Percentiles rank a stretch among this genome's conserved stretches.
phyloP scores from a whole-genome alignment of 1,284 basidiomycete species.

The Porphyrellus sp. region DNA sequence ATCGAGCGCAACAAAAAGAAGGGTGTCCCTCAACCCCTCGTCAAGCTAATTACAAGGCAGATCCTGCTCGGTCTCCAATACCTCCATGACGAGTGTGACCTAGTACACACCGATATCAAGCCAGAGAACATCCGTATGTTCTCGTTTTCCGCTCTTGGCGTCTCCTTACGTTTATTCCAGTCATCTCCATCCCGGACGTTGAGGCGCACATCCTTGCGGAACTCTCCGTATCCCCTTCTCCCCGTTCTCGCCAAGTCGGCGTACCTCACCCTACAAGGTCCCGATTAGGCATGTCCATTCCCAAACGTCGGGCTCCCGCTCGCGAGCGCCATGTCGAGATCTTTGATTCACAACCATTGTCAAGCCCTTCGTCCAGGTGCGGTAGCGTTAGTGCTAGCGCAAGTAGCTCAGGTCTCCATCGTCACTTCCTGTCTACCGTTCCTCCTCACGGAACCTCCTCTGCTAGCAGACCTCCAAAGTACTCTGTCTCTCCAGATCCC shows the following conservation, averaged over 20 bases:
- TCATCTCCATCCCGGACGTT: slow-evolving; percentile 74
- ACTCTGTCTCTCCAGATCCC: slow-evolving; percentile 10
- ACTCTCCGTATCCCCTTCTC: slow-evolving; percentile 61
- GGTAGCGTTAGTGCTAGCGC: slow-evolving; percentile 41
- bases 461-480: not conserved
- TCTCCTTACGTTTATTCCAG: slow-evolving; percentile 36
- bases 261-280: slow-evolving; percentile 56
- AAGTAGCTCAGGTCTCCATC: slow-evolving; percentile 33
- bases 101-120: slow-evolving; percentile 88
- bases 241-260: slow-evolving; percentile 67
- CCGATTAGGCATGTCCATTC: slow-evolving; percentile 58
- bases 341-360: slow-evolving; percentile 71
- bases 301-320: slow-evolving; percentile 42
- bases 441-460: slow-evolving; percentile 7
- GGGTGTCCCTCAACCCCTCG: slow-evolving; percentile 76
- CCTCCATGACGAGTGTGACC: slow-evolving; percentile 85
- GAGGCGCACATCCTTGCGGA: slow-evolving; percentile 68
- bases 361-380: slow-evolving; percentile 53
- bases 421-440: slow-evolving; percentile 16
- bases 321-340: slow-evolving; percentile 69
- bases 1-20: slow-evolving; percentile 86
- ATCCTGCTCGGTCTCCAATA: slow-evolving; percentile 87
- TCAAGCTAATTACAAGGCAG: slow-evolving; percentile 82
- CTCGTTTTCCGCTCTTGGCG: slow-evolving; percentile 19
- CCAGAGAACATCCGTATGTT: slow-evolving; percentile 80